Conservation (phyloP, 495 filamentous ascomycete species). For the Neurospora sp. region DNA sequence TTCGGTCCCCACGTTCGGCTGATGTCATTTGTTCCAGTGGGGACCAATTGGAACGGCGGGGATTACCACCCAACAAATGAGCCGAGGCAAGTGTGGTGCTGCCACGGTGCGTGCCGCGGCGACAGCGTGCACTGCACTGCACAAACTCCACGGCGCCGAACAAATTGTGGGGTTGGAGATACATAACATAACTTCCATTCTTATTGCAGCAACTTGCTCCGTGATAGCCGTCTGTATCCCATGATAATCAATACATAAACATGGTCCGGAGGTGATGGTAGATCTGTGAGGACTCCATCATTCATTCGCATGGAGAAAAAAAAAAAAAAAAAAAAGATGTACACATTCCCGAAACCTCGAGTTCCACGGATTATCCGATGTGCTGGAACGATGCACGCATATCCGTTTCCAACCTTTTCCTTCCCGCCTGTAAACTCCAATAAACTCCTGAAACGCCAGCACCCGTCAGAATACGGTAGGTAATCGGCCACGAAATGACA, state of each 20-base stretch:
- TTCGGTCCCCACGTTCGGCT: neutral
- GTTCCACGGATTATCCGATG: neutral
- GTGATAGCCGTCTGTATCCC: neutral
- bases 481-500: constrained; percentile 1
- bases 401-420: neutral
- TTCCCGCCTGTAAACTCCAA: neutral
- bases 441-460: neutral
- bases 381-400: neutral
- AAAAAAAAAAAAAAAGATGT: neutral
- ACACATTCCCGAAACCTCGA: neutral
- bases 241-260: neutral
- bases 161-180: neutral
- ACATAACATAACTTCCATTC: neutral
- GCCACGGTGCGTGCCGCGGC: neutral
- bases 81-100: neutral
- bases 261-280: neutral
- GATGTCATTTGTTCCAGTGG: neutral
- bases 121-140: neutral
- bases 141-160: neutral
- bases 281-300: neutral
- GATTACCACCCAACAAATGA: neutral
- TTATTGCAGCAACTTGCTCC: neutral
- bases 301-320: neutral
- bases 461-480: neutral
- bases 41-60: neutral